Evolutionary conservation across 768 basidiomycete genomes (phyloP).

Genomic region (Boletus rubroflammeus): DNA sequence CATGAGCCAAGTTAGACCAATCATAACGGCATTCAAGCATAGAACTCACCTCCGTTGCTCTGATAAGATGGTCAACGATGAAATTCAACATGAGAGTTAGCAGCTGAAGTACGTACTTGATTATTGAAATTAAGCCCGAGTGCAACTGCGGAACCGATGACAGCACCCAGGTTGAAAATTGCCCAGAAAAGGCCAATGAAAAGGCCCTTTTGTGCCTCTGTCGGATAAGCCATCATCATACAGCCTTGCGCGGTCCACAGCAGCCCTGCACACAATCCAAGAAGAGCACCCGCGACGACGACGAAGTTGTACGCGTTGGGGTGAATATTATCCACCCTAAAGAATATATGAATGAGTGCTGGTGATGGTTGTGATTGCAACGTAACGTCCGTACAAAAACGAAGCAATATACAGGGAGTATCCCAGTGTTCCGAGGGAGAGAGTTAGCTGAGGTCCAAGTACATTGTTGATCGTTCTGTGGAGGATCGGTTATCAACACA

Average conservation of each 20-base stretch:
- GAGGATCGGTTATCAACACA: not conserved
- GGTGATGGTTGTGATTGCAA: not conserved
- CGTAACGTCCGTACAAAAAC: slow-evolving; percentile 51
- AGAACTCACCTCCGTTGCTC: slow-evolving; percentile 29
- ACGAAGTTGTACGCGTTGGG: slow-evolving; percentile 57
- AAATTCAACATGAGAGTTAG: not conserved
- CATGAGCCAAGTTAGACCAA: not conserved
- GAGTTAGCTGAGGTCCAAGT: slow-evolving; percentile 71
- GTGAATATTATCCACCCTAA: slow-evolving; percentile 69
- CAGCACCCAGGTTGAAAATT: slow-evolving; percentile 79
- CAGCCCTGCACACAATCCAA: slow-evolving; percentile 68
- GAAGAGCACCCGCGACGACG: slow-evolving; percentile 65
- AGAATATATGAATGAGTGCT: not conserved
- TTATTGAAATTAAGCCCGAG: slow-evolving; percentile 69
- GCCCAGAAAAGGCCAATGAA: slow-evolving; percentile 82
- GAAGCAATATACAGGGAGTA: slow-evolving; percentile 76
- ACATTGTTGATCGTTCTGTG: slow-evolving; percentile 74
- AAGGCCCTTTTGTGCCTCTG: slow-evolving; percentile 70
- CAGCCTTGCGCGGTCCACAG: slow-evolving; percentile 87
- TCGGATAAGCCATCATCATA: slow-evolving; percentile 81
- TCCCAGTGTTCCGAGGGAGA: slow-evolving; percentile 69
- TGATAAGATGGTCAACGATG: slow-evolving; percentile 7
- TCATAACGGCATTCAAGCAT: not conserved
- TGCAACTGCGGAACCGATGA: slow-evolving; percentile 74
- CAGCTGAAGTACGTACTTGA: slow-evolving; percentile 37